phyloP scores from a whole-genome alignment of 345 rosid genomes.

The Physaria fendleri region DNA sequence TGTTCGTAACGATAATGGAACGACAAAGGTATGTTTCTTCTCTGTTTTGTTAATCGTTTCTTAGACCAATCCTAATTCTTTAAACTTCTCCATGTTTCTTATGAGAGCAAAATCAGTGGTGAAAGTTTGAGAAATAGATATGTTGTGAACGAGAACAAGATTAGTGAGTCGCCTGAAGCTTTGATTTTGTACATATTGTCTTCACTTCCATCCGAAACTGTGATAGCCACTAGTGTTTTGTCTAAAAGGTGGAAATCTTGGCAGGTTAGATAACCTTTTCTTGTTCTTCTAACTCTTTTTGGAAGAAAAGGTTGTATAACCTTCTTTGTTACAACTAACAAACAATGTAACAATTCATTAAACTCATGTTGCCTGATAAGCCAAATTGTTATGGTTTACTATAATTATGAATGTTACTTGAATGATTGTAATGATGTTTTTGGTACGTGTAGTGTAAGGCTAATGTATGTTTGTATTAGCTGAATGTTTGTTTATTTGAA shows the following conservation, averaged over 20 bases:
- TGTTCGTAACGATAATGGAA: not conserved
- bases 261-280: too few relatives aligned
- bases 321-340: too few relatives aligned
- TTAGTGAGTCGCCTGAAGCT: slow-evolving; percentile 10
- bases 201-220: not conserved
- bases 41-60: not conserved
- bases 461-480: too few relatives aligned
- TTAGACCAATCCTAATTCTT: not conserved
- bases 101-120: not conserved
- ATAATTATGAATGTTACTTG: too few relatives aligned
- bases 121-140: not conserved
- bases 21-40: not conserved
- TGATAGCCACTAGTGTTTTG: not conserved
- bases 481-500: too few relatives aligned
- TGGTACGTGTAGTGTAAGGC: too few relatives aligned
- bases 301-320: too few relatives aligned
- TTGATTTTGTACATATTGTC: not conserved
- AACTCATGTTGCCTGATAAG: too few relatives aligned
- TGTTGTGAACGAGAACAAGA: not conserved
- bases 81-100: not conserved
- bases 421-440: too few relatives aligned
- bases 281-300: too few relatives aligned
- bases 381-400: too few relatives aligned
- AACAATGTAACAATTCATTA: too few relatives aligned
- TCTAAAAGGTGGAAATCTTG: slow-evolving; percentile 9